Base-by-base conservation (phyloP, 2,329 filamentous ascomycete species). In the Acrocalymma vagum region DNA sequence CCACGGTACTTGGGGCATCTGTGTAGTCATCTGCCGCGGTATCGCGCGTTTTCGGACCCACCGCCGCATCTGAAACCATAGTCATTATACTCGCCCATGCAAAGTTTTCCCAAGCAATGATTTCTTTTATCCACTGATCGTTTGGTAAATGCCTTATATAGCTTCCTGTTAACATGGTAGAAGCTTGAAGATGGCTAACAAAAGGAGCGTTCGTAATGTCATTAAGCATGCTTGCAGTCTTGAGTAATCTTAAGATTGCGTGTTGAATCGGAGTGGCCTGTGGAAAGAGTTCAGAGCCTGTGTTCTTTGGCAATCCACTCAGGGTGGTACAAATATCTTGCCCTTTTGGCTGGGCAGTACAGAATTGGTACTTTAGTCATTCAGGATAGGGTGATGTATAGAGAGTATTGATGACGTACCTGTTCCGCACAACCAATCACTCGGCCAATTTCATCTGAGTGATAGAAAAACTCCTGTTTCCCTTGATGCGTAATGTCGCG, bases 71-170 rank as follows among this genome's bases (percentile, higher is more conserved):
- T 3, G 47, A 28, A 10, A 60, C 17, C 0, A 40, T 23, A 2
- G 42, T 45, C 24, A 59, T 55, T 3, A 48, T 30, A 0, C 38
- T 40, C 0, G 53, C 37, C 42, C 53, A 53, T 3, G 51, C 38
- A 17, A 45, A 40, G 9, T 32, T 24, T 33, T 59, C 51, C 58
- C 58, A 61, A 3, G 42, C 46, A 4, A 41, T 29, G 10, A 58
- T 20, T 28, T 61, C 58, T 3, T 29, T 38, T 8, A 55, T 34
- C 55, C 58, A 61, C 27, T 58, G 54, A 9, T 58, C 46, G 10
- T 48, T 22, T 15, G 55, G 25, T 2, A 44, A 27, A 55, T 15
- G 9, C 33, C 27, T 29, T 16, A 17, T 25, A 3, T 43, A 32
- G 10, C 40, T 43, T 30, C 31, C 27, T 18, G 45, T 36, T 18